These are phyloP conservation scores for Stagonosporopsis cucurbitacearum DNA, from an alignment of 2,329 filamentous ascomycete genomes.

Conservation along the genomic window DNA sequence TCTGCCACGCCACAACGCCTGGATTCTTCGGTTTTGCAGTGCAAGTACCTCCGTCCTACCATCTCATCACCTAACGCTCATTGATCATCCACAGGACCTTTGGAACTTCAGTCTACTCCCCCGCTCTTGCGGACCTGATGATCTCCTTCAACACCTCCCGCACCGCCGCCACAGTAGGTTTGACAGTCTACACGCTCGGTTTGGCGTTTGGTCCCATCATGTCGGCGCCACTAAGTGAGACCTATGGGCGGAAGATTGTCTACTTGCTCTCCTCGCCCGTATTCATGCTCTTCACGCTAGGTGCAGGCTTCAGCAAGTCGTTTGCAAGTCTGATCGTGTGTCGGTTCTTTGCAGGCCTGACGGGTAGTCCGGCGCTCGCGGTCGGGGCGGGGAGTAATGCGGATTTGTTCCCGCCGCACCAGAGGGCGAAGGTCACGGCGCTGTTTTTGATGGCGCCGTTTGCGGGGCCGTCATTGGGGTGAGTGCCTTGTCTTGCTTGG, in stretches of 20 bases:
- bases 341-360: slow-evolving; percentile 75
- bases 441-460: slow-evolving; percentile 53
- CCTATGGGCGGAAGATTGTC: slow-evolving; percentile 61
- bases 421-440: slow-evolving; percentile 44
- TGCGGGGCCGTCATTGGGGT: slow-evolving; percentile 48
- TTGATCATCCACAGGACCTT: slow-evolving; percentile 53
- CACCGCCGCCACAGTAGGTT: slow-evolving; percentile 64
- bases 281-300: slow-evolving; percentile 63
- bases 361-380: slow-evolving; percentile 64
- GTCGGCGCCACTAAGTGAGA: slow-evolving; percentile 66
- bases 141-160: slow-evolving; percentile 61
- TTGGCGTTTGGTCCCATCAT: slow-evolving; percentile 66
- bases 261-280: slow-evolving; percentile 57
- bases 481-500: slow-evolving; percentile 1
- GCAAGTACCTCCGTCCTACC: slow-evolving; percentile 26
- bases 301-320: slow-evolving; percentile 59
- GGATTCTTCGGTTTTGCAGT: slow-evolving; percentile 48
- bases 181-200: slow-evolving; percentile 67
- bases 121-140: slow-evolving; percentile 57
- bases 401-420: slow-evolving; percentile 46
- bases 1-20: slow-evolving; percentile 45
- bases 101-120: slow-evolving; percentile 62
- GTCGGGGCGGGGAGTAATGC: slow-evolving; percentile 52
- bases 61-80: background rate
- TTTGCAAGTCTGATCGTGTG: slow-evolving; percentile 61